Evolutionary conservation across 345 rosid genomes (phyloP), one percentile per base, ranked within the genome.

Genomic region (Xanthoceras sorbifolium): DNA sequence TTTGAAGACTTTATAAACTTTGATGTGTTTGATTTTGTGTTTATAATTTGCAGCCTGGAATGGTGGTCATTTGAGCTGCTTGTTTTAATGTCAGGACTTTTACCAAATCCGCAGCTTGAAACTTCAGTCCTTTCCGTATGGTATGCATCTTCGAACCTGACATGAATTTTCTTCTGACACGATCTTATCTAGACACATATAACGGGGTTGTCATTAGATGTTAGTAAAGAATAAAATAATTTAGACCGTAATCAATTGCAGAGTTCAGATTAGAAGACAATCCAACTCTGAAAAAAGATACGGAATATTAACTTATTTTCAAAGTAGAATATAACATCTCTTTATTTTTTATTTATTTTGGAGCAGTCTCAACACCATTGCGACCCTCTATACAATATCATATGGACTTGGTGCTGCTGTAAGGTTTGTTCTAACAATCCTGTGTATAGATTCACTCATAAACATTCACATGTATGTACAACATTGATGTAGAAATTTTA

Each of bases 51-150:
- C 85, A 96, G 98, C 88, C 91, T 93, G 3, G 97, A 96, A 79
- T 93, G 98, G 98, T 96, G 98, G 98, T 96, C 99, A 48, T 96
- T 89, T 78, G 98, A 95, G 78, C 78, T 93, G 59, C 87, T 95
- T n/a, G 75, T 86, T 67, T 55, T 95, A 86, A 86, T 95, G 46
- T 95, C 97, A n/a, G 98, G 99, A 11, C 70, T 92, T 20, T 71
- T 93, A 32, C 96, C 97, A 5, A 93, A 92, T 79, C 96, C 97
- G 0, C 74, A 86, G 90, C 98, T 95, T 63, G 98, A 92, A 84
- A 85, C 98, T 80, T 93, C 99, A 7, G 96, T 92, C 74, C 87
- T 92, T 10, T 93, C 99, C 14, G 86, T 93, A 3, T 92, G 98
- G 98, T 93, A 87, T 75, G 90, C 74, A 67, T 10, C 22, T 50